These are phyloP conservation scores for Alternaria gaisen DNA, from an alignment of 2,329 filamentous ascomycete genomes.

Conservation along the genomic window DNA sequence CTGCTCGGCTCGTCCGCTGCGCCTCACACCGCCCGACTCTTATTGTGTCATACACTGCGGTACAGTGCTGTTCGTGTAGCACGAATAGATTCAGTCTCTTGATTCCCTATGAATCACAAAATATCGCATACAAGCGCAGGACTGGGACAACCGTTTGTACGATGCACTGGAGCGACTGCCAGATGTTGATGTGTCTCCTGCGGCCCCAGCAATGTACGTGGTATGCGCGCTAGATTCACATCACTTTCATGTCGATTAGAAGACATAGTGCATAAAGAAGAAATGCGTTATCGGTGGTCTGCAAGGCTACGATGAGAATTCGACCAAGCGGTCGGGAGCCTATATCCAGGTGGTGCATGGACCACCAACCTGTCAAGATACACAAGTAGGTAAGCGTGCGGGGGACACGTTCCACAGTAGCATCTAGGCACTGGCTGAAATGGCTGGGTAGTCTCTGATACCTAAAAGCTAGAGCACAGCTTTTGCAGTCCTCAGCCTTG, in stretches of 20 bases:
- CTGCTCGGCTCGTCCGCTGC: neutral
- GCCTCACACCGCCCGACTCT: neutral
- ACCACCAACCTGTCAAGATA: neutral
- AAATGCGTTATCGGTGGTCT: neutral
- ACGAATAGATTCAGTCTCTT: neutral
- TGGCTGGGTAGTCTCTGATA: neutral
- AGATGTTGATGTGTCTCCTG: neutral
- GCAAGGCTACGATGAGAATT: neutral
- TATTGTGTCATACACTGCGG: neutral
- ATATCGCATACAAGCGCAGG: neutral
- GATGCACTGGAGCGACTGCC: neutral
- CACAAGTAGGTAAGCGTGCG: neutral
- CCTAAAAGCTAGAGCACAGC: conserved; percentile 5
- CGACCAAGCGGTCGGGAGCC: neutral
- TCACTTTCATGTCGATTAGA: neutral
- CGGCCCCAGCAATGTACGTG: neutral
- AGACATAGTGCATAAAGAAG: neutral
- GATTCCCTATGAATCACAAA: neutral
- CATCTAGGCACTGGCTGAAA: neutral
- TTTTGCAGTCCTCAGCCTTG: conserved; percentile 5
- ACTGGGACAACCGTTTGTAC: neutral
- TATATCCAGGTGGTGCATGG: too few species aligned
- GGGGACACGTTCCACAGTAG: neutral
- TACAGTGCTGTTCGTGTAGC: neutral
- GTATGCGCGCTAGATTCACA: neutral